These are phyloP conservation scores for Jatropha multifida DNA, from an alignment of 441 rosid species.

Conservation along the genomic window DNA sequence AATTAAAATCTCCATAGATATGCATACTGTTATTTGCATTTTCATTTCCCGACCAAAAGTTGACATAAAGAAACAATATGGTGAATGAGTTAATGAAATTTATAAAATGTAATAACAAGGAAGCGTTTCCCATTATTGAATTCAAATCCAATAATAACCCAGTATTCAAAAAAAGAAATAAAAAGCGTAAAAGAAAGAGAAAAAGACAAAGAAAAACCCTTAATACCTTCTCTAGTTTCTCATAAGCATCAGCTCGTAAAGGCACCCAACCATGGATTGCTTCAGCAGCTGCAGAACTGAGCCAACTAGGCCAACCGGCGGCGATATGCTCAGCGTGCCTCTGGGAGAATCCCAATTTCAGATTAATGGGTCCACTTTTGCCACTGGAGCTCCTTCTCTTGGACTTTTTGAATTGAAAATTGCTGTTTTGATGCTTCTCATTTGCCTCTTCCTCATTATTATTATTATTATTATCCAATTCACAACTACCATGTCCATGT, in stretches of 20 bases:
- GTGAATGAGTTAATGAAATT: neutral
- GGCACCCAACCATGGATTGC: constrained; percentile 89
- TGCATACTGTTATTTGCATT: neutral
- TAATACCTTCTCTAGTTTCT: constrained; percentile 84
- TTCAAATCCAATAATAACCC: neutral
- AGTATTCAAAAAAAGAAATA: neutral
- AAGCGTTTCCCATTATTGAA: neutral
- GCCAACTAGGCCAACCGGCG: constrained; percentile 96
- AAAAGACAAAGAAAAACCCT: neutral
- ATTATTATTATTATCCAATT: neutral
- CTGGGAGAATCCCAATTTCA: constrained; percentile 48
- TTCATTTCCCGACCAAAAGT: neutral
- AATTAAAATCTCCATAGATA: neutral
- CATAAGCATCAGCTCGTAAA: constrained; percentile 66
- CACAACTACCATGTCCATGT: constrained; percentile 13
- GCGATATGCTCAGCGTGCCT: constrained; percentile 62
- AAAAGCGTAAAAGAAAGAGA: neutral
- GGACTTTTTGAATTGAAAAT: constrained; percentile 24
- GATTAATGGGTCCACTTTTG: constrained; percentile 35
- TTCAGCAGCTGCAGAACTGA: constrained; percentile 66
- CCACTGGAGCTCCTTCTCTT: constrained; percentile 40
- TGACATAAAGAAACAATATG: neutral
- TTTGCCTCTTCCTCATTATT: neutral
- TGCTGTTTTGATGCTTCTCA: constrained; percentile 16
- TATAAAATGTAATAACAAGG: neutral